Base-by-base conservation (phyloP, 345 rosid genomes). In the Salix purpurea region DNA sequence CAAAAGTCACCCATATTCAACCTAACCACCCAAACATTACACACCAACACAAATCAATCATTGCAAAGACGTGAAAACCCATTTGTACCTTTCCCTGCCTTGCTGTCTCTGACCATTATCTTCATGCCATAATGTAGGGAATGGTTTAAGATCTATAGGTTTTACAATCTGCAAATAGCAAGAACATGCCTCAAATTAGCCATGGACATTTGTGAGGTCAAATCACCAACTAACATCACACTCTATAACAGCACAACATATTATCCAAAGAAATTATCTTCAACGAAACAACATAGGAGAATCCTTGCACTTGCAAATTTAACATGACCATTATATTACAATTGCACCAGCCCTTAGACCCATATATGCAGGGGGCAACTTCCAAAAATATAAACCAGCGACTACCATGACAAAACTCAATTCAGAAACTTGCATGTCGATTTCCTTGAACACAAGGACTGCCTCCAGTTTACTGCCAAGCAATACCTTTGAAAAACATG, bases 41-140 rank as follows among this genome's bases (percentile, higher is more conserved):
- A n/a, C 37, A 26, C 44, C 37, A 23, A 71, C 6, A 40, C 48
- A 69, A 68, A 61, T 69, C 24, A 71, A 34, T 16, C 32, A 56
- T 19, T 14, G 15, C 26, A 65, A 68, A 40, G 54, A 73, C 44
- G 42, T 13, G 34, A 11, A 6, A 16, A 58, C 28, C n/a, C 42
- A 19, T 34, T 71, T 83, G 80, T 70, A 91, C 99, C 98, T 87
- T 61, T 96, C 98, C 87, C 97, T 88, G 74, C 88, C 86, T 76
- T 85, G 95, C 74, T 91, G 92, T 61, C 91, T 93, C 74, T 97
- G 86, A 73, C 90, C 77, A 69, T 87, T 91, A 75, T 96, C 97
- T 82, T 94, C 99, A 79, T 96, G 99, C 99, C 99, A 96, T 67
- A 94, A 78, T 19, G 80, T 76, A 39, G 98, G 98, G 61, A 88